These are phyloP conservation scores for Chalara sp. DNA, from an alignment of 2,329 filamentous ascomycete species.

Conservation along the genomic window DNA sequence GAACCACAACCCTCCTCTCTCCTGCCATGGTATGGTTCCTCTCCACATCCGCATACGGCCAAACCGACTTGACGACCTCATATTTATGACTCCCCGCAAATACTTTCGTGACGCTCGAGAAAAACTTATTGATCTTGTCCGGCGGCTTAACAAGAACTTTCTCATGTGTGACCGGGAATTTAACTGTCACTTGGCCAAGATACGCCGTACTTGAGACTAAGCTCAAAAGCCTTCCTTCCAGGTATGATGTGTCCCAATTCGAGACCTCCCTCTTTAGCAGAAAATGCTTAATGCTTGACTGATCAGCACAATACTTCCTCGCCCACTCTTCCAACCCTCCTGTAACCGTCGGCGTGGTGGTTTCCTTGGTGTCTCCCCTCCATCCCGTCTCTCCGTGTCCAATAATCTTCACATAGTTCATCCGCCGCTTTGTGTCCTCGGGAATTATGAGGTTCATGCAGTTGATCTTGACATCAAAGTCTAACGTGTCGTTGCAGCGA, in stretches of 20 bases:
- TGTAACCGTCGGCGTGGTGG: conserved; percentile 5
- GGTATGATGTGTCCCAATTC: conserved; percentile 47
- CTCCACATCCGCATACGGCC: conserved; percentile 46
- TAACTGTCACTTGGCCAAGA: conserved; percentile 40
- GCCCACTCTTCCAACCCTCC: conserved; percentile 17
- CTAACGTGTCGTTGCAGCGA: conserved; percentile 34
- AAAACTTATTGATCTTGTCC: conserved; percentile 46
- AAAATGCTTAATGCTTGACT: conserved; percentile 30
- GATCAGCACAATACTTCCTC: conserved; percentile 19
- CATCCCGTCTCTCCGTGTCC: conserved; percentile 41
- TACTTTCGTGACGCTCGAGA: conserved; percentile 43
- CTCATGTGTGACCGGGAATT: conserved; percentile 43
- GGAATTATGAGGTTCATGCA: conserved; percentile 46
- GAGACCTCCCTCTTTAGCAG: conserved; percentile 44
- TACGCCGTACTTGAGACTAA: conserved; percentile 44
- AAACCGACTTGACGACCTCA: conserved; percentile 48
- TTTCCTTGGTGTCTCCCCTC: conserved; percentile 29
- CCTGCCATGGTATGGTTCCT: conserved; percentile 22
- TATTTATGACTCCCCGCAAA: conserved; percentile 48
- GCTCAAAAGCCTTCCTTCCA: conserved; percentile 47
- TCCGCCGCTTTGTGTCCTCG: conserved; percentile 34
- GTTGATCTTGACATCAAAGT: conserved; percentile 49
- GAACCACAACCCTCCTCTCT: conserved; percentile 39
- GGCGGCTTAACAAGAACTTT: conserved; percentile 43
- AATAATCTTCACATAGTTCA: conserved; percentile 49